phyloP scores from a whole-genome alignment of 176 grass and related monocot genomes.

The bread wheat (Triticum aestivum) region IWGSC_CS_RefSeq_v2.1 NC_057794.1:559404793-559405292 shows the following conservation, averaged over 20 bases:
- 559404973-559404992: not conserved
- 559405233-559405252: not conserved
- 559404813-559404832: not conserved
- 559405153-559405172: not conserved
- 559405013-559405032: not conserved
- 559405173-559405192: not conserved
- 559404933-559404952: not conserved
- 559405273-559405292: not conserved
- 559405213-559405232: slow-evolving; percentile 8
- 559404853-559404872: too few species aligned
- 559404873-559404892: too few species aligned
- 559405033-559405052: not conserved
- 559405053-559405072: too few species aligned
- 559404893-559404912: too few species aligned
- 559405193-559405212: not conserved
- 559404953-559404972: not conserved
- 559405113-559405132: not conserved
- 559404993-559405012: not conserved
- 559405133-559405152: slow-evolving; percentile 3
- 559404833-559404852: too few species aligned
- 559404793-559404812: not conserved
- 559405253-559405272: not conserved
- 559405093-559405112: not conserved
- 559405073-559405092: too few species aligned
- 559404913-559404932: not conserved